Percentiles rank a stretch among this genome's conserved stretches.
Evolutionary conservation across 805 yeast genomes (phyloP).

Genomic region (Jamesozyma rosinii): DNA sequence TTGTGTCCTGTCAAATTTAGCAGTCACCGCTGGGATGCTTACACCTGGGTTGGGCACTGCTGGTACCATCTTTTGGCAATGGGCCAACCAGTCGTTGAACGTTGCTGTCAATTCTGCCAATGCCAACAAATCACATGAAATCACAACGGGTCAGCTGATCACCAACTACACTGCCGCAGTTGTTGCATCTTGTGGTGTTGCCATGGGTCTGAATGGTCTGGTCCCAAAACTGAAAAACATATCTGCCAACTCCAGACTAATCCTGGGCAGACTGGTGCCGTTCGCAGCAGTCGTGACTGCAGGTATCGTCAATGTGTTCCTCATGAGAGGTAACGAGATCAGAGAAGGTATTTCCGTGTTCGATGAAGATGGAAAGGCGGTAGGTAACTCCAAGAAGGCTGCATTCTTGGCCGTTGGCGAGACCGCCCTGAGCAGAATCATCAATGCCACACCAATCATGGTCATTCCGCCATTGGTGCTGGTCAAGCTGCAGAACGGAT

Average conservation of each 20-base stretch:
- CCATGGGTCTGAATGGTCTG: constrained; percentile 79
- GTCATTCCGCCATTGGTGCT: constrained; percentile 85
- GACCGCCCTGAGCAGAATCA: constrained; percentile 89
- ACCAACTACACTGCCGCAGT: constrained; percentile 84
- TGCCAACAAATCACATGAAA: constrained; percentile 89
- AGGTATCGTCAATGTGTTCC: constrained; percentile 88
- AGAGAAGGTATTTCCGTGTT: constrained; percentile 71
- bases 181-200: constrained; percentile 89
- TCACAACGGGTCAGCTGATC: constrained; percentile 66
- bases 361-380: constrained; percentile 54
- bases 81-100: constrained; percentile 91
- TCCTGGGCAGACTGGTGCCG: constrained; percentile 83
- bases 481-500: constrained; percentile 63
- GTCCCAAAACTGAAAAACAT: constrained; percentile 77
- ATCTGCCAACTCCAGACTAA: constrained; percentile 57
- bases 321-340: constrained; percentile 94
- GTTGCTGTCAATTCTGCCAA: constrained; percentile 96
- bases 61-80: constrained; percentile 95
- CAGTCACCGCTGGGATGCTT: constrained; percentile 95
- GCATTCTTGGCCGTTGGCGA: constrained; percentile 93
- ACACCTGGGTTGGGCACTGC: constrained; percentile 85
- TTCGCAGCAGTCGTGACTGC: constrained; percentile 98
- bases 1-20: constrained; percentile 84
- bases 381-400: constrained; percentile 73
- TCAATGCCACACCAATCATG: constrained; percentile 96